Percentiles rank a stretch among this genome's conserved stretches.
Evolutionary conservation across 2,329 filamentous ascomycete genomes (phyloP).

Genomic region (Blastomyces silverae): DNA sequence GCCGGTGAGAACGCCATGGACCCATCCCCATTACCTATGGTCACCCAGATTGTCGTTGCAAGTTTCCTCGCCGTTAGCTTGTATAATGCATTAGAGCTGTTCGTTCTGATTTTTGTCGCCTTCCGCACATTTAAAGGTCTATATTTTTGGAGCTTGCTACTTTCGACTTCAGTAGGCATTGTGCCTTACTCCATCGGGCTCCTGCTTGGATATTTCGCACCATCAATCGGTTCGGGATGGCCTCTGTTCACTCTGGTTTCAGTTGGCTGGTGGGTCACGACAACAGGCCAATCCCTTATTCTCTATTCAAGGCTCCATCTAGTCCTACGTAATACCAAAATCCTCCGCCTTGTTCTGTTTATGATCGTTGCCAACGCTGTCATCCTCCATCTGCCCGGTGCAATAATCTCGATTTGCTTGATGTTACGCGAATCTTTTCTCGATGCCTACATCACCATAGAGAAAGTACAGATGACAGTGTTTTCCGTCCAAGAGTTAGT

Average conservation of each 20-base stretch:
- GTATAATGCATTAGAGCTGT: conserved; percentile 47
- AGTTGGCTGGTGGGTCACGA: conserved; percentile 35
- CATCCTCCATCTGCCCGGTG: conserved; percentile 33
- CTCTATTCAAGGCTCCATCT: conserved; percentile 39
- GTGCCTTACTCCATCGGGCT: conserved; percentile 44
- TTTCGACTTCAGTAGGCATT: conserved; percentile 41
- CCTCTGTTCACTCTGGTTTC: conserved; percentile 30
- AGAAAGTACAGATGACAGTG: conserved; percentile 45
- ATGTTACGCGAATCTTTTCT: conserved; percentile 28
- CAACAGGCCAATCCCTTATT: conserved; percentile 37
- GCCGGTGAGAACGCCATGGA: conserved; percentile 36
- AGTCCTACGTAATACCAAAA: conserved; percentile 28
- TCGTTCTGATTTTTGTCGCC: conserved; percentile 45
- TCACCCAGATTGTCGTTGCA: conserved; percentile 40
- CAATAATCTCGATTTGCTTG: conserved; percentile 32
- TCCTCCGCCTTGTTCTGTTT: conserved; percentile 29
- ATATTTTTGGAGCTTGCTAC: conserved; percentile 48
- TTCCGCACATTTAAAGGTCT: conserved; percentile 43
- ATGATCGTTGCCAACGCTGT: conserved; percentile 37
- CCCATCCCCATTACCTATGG: conserved; percentile 31
- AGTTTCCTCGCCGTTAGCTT: conserved; percentile 44
- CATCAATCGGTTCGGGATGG: conserved; percentile 41
- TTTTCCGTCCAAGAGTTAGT: conserved; percentile 47
- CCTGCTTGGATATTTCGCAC: conserved; percentile 43
- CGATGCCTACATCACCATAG: conserved; percentile 33